Base-by-base conservation (phyloP, 352 stramenopile species). In the Achlya hypogyna region DNA sequence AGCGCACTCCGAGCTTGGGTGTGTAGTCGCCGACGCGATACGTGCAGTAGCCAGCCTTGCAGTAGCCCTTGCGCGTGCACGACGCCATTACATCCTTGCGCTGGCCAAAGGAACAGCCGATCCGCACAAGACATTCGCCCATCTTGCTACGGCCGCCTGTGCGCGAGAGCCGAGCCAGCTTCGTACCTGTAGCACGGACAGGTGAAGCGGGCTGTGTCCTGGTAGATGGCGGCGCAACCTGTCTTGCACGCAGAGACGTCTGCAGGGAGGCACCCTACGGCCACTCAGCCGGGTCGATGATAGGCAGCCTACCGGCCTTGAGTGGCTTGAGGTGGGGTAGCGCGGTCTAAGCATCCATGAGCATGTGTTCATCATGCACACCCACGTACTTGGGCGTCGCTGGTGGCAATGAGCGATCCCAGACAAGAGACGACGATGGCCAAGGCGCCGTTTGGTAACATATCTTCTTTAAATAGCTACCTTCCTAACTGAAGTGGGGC, bases 1-100 rank as follows among this genome's bases (percentile, higher is more conserved):
- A 67, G 0, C 82, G 79, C 12, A 72, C 76, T 53, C 88, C 82
- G 25, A 74, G 68, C 52, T 74, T 71, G 5, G 82, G 78, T 10
- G 76, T 82, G 20, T 87, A 76, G 62, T 91, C 82, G 18, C 80
- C 82, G 0, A 69, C 74, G 28, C 82, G 78, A 63, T 81, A 89
- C 18, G 60, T 69, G 70, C 82, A 91, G 69, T 91, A 89, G 45
- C 78, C 80, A 53, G 87, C 82, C 69, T 91, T 91, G 76, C 82
- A 91, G 72, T 91, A 91, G 20, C 80, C 82, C 53, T 80, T 82
- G 34, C 80, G 78, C 9, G 82, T 86, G 74, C 82, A 91, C 53
- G 87, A 84, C 32, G 76, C 62, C 35, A 86, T 79, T 18, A 88
- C 74, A 22, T 87, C 78, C 51, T 83, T 69, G 42, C 81, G 82